A percentile compares a stretch with the other conserved stretches of the same genome.
phyloP scores from a whole-genome alignment of 352 stramenopile species.

The Chrysophaeum taylorii region DNA sequence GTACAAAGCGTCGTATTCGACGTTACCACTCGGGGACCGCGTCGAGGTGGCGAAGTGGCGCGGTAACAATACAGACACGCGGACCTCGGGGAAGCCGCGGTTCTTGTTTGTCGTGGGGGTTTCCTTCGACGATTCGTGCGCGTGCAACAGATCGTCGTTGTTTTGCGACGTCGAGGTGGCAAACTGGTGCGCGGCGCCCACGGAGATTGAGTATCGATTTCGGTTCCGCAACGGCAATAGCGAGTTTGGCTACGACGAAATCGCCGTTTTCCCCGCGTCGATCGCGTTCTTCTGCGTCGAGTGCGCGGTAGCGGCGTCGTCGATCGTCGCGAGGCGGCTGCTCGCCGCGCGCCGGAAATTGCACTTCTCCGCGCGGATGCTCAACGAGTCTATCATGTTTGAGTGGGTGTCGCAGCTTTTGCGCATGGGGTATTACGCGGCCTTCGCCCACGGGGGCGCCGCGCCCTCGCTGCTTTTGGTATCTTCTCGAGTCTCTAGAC shows the following conservation, averaged over 20 bases:
- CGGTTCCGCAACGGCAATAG: slow-evolving; percentile 5
- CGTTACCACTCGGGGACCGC: too few species aligned
- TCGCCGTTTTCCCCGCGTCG: not conserved
- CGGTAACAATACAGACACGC: too few species aligned
- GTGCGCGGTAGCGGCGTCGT: not conserved
- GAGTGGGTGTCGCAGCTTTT: slow-evolving; percentile 9
- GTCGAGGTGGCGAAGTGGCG: too few species aligned
- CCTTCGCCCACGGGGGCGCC: not conserved
- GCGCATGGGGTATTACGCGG: slow-evolving; percentile 1
- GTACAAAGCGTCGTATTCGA: too few species aligned
- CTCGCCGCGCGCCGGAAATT: slow-evolving; percentile 11
- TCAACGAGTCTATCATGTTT: slow-evolving; percentile 8
- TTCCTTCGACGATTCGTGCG: too few species aligned
- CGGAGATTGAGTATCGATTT: not conserved
- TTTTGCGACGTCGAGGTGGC: too few species aligned
- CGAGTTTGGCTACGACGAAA: slow-evolving; percentile 18
- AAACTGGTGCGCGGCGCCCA: not conserved
- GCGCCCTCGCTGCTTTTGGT: not conserved
- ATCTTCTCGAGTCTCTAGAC: not conserved
- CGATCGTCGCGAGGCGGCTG: not conserved
- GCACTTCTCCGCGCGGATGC: slow-evolving; percentile 13
- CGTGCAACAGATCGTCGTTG: too few species aligned
- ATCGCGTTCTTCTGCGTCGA: slow-evolving; percentile 13
- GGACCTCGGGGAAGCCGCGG: too few species aligned
- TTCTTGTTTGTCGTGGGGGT: too few species aligned